Base-by-base conservation (phyloP, 129 eudicot species). In the Solidago caesia region DNA sequence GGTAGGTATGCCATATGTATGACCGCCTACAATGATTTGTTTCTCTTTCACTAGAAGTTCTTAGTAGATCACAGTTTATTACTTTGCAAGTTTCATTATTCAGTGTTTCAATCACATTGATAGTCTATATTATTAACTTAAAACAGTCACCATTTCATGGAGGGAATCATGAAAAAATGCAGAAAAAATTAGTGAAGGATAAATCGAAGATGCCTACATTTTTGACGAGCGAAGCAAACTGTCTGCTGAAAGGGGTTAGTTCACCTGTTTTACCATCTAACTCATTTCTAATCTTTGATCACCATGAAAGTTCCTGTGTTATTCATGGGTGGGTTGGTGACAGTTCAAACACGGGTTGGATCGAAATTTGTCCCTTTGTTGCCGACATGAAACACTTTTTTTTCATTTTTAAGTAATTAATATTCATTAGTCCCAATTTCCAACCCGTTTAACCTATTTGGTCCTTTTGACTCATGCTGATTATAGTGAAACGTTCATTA, bases 131-230 rank as follows among this genome's bases (percentile, higher is more conserved):
- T 10, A 56, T 11, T 68, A 26, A n/a, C 51, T 29, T 61, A 44
- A 26, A 84, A 84, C 80, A 92, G 98, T 96, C 98, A 71, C 98
- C 98, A 44, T 92, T 89, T 74, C 79, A 73, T 76, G 96, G 96
- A 67, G 94, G 98, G 52, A 92, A 89, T 45, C 73, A 92, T 61
- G 84, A 92, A 4, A 92, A 92, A 80, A 33, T 92, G 55, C 98
- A 92, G 82, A 86, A 89, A 63, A 92, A 92, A 84, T 87, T 92
- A 66, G 79, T 85, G 47, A 92, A 92, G 81, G 96, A 92, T 76
- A 92, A 89, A 82, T 49, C 87, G 68, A 92, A 92, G 86, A 83
- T 89, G 47, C 98, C 98, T 27, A 80, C 90, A 27, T 92, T 79
- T 82, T 81, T 92, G 82, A 59, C 96, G 4, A 92, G 98, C 41